These are phyloP conservation scores for Cryptomeria japonica DNA, from an alignment of 75 land plant species.

Conservation along the genomic window DNA sequence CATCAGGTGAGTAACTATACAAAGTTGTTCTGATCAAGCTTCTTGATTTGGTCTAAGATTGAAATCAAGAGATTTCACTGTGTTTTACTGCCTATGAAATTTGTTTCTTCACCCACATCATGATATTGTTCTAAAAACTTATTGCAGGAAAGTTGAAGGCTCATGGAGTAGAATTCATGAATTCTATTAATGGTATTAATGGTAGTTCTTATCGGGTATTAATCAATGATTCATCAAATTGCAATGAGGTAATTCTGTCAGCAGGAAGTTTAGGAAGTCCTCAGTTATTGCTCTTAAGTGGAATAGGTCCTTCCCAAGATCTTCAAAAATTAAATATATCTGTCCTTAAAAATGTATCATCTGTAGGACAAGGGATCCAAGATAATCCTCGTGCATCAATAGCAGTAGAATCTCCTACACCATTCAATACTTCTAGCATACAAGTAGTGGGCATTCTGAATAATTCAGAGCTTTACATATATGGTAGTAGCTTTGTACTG, in stretches of 20 bases:
- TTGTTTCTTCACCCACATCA: too few relatives aligned
- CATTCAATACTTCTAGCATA: conserved; percentile 59
- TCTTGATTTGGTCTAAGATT: too few relatives aligned
- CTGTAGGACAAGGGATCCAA: conserved; percentile 67
- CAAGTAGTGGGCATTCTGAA: conserved; percentile 76
- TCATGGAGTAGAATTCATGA: conserved; percentile 54
- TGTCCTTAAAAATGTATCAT: conserved; percentile 33
- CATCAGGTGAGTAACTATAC: not conserved
- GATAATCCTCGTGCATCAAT: conserved; percentile 77
- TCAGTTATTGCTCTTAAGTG: conserved; percentile 80
- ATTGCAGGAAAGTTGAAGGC: conserved; percentile 36
- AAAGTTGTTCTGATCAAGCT: too few relatives aligned
- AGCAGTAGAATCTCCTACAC: conserved; percentile 48
- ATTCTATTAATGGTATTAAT: conserved; percentile 49
- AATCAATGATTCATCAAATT: not conserved
- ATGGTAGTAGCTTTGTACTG: conserved; percentile 64
- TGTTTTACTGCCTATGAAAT: too few relatives aligned
- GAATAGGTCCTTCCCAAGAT: conserved; percentile 62
- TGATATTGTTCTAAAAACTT: too few relatives aligned
- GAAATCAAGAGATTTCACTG: too few relatives aligned
- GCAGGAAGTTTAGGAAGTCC: conserved; percentile 88
- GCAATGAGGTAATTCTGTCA: conserved; percentile 69
- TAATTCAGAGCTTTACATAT: conserved; percentile 46
- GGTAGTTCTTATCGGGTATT: conserved; percentile 43
- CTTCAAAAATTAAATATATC: conserved; percentile 60